Conservation (phyloP, 1,139 yeast species). For the Kodamaea anthophila region DNA sequence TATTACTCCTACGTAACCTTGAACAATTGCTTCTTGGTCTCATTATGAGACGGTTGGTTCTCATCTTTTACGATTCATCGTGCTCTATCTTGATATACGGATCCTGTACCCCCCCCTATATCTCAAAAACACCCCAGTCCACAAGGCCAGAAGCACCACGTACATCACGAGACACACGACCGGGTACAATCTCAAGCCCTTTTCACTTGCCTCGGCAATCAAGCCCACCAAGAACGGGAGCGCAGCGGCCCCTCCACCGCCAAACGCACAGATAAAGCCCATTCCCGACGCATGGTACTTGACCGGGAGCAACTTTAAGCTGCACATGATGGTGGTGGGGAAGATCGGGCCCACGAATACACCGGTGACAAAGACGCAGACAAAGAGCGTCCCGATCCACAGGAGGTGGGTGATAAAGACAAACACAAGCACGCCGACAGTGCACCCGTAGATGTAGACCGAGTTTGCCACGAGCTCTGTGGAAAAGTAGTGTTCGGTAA, state of each 20-base stretch:
- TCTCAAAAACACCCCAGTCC: constrained; percentile 22
- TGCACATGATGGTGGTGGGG: constrained; percentile 66
- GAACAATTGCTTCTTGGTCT: no score
- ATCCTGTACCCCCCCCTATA: constrained; percentile 10
- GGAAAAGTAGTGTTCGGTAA: constrained; percentile 45
- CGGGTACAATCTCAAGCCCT: constrained; percentile 32
- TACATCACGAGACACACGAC: constrained; percentile 24
- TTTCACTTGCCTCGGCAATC: constrained; percentile 31
- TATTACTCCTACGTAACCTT: no score
- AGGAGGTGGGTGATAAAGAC: constrained; percentile 20
- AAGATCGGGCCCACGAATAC: constrained; percentile 74
- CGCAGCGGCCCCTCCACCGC: constrained; percentile 70
- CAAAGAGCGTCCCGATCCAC: constrained; percentile 20
- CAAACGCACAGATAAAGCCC: constrained; percentile 72
- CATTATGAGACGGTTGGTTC: no score
- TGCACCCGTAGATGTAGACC: constrained; percentile 28
- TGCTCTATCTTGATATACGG: no score
- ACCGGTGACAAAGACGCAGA: constrained; percentile 52
- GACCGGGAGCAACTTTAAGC: constrained; percentile 57
- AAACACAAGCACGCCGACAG: constrained; percentile 27
- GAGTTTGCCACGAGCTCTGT: constrained; percentile 44
- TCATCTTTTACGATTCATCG: no score
- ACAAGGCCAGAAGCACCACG: constrained; percentile 19
- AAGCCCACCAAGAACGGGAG: constrained; percentile 60
- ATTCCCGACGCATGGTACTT: constrained; percentile 61